Evolutionary conservation across 441 rosid species (phyloP).

Genomic region (Corymbia citriodora): DNA sequence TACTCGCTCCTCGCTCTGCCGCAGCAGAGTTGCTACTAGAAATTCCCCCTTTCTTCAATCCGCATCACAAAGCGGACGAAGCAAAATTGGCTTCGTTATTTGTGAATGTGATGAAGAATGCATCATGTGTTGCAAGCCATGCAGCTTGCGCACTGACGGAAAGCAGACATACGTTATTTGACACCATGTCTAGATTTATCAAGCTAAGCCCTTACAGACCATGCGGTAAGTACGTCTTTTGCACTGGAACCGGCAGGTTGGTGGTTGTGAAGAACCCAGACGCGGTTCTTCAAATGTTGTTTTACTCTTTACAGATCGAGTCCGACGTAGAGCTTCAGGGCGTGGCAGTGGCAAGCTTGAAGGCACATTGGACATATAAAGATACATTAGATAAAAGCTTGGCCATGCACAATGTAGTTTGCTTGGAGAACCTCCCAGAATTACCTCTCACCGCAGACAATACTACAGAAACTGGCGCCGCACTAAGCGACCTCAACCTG

Average conservation of each 20-base stretch:
- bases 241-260: conserved; percentile 35
- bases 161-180: conserved; percentile 51
- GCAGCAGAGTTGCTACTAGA: not conserved
- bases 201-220: conserved; percentile 77
- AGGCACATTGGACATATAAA: conserved; percentile 38
- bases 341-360: conserved; percentile 36
- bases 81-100: conserved; percentile 18
- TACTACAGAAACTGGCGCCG: not conserved
- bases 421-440: conserved; percentile 22
- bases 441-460: conserved; percentile 30
- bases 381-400: conserved; percentile 22
- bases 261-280: conserved; percentile 58
- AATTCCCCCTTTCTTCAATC: not conserved
- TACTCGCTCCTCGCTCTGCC: not conserved
- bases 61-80: not conserved
- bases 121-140: conserved; percentile 44
- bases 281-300: conserved; percentile 64
- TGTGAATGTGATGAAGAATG: conserved; percentile 42
- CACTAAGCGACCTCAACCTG: conserved; percentile 54
- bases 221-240: conserved; percentile 58
- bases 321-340: conserved; percentile 21
- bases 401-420: conserved; percentile 4
- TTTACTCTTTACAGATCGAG: conserved; percentile 47
- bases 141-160: conserved; percentile 60
- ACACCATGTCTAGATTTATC: conserved; percentile 47